phyloP scores from a whole-genome alignment of 306 rosid species.

The Rosa persica region DNA sequence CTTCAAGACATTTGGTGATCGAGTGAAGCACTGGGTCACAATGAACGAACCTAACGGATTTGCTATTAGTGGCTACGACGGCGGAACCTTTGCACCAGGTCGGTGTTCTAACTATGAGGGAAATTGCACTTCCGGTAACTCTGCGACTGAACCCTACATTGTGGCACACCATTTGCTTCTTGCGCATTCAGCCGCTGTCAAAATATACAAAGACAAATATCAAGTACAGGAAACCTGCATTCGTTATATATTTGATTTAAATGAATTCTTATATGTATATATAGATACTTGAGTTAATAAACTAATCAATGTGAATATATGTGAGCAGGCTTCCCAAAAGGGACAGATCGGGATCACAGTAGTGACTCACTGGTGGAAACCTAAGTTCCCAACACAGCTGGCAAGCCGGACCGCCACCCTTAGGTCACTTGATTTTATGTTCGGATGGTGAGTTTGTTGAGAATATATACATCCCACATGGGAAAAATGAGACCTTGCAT shows the following conservation, averaged over 20 bases:
- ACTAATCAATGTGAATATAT: not conserved
- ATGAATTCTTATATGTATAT: not conserved
- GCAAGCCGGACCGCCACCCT: constrained; percentile 44
- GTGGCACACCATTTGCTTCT: constrained; percentile 53
- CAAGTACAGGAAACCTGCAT: constrained; percentile 29
- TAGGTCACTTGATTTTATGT: constrained; percentile 16
- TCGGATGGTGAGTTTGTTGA: not conserved
- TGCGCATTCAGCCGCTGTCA: constrained; percentile 64
- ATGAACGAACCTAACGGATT: constrained; percentile 54
- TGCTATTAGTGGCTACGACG: constrained; percentile 37
- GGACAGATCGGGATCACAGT: constrained; percentile 60
- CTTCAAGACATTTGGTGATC: constrained; percentile 63
- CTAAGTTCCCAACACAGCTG: constrained; percentile 37
- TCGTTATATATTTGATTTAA: not conserved
- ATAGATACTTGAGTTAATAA: not conserved
- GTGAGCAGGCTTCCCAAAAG: constrained; percentile 33
- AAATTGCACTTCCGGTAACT: constrained; percentile 51
- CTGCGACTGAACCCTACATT: constrained; percentile 52
- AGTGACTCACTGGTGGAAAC: constrained; percentile 48
- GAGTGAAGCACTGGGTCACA: constrained; percentile 72
- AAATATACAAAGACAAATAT: constrained; percentile 43
- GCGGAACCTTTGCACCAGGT: constrained; percentile 44
- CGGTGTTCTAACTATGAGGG: constrained; percentile 46
- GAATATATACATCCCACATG: too few relatives aligned
- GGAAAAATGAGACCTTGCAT: too few relatives aligned